These are phyloP conservation scores for Withania somnifera DNA, from an alignment of 305 asterid species.

Conservation along the genomic window DNA sequence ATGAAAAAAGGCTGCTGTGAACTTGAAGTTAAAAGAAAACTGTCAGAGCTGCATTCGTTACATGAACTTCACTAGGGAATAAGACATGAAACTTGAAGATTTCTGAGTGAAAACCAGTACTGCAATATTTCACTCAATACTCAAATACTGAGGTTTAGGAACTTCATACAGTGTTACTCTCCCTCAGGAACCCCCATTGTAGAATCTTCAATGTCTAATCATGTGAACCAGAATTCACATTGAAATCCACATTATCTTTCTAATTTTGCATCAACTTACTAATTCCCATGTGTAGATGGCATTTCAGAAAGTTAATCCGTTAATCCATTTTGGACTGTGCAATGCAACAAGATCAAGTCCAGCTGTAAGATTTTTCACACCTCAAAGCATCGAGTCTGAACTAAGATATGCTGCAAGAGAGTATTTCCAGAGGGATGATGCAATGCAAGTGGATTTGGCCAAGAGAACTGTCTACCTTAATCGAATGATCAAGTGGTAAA, in stretches of 20 bases:
- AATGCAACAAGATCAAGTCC: slow-evolving; percentile 85
- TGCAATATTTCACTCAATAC: not conserved
- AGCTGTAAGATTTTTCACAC: slow-evolving; percentile 49
- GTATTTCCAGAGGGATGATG: slow-evolving; percentile 68
- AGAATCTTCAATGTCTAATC: not conserved
- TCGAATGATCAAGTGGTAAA: slow-evolving; percentile 64
- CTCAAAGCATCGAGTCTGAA: slow-evolving; percentile 55
- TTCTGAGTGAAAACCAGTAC: not conserved
- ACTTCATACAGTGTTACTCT: not conserved
- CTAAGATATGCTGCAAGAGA: slow-evolving; percentile 62
- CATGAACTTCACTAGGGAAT: not conserved
- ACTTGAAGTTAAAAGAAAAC: not conserved
- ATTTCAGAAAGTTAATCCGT: slow-evolving; percentile 44
- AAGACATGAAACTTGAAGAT: not conserved
- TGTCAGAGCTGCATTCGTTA: not conserved
- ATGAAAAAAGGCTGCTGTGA: not conserved
- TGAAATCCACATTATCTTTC: not conserved
- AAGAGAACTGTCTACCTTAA: slow-evolving; percentile 67
- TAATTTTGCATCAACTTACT: not conserved
- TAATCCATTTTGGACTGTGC: slow-evolving; percentile 75
- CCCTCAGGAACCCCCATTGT: not conserved
- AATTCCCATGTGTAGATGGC: slow-evolving; percentile 44
- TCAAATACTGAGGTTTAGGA: not conserved
- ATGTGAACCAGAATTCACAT: not conserved
- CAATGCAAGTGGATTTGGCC: slow-evolving; percentile 58